Percentiles rank a stretch among this genome's conserved stretches.
These are phyloP conservation scores for Arthroderma sp. DNA, from an alignment of 2,329 filamentous ascomycete genomes.

Conservation along the genomic window DNA sequence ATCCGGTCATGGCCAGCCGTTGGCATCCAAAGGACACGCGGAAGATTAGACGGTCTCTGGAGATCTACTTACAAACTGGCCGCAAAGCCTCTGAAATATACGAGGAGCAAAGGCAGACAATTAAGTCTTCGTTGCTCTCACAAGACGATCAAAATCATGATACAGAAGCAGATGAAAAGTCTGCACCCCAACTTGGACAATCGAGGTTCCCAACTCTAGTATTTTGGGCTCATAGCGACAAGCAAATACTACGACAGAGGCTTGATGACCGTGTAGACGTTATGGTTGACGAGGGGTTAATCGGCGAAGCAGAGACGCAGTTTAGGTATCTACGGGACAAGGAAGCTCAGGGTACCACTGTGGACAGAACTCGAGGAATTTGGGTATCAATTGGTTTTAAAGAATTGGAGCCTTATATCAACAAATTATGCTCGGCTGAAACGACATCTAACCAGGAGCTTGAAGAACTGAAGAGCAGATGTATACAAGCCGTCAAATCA, in stretches of 20 bases:
- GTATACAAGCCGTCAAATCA: slow-evolving; percentile 63
- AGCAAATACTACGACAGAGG: slow-evolving; percentile 52
- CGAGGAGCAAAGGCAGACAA: slow-evolving; percentile 50
- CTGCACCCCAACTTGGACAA: slow-evolving; percentile 12
- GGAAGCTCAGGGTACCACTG: slow-evolving; percentile 34
- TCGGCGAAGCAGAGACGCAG: slow-evolving; percentile 49
- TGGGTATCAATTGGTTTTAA: slow-evolving; percentile 97
- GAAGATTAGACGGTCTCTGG: slow-evolving; percentile 78
- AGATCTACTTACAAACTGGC: slow-evolving; percentile 78
- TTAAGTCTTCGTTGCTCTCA: slow-evolving; percentile 4
- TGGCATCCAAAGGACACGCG: slow-evolving; percentile 92
- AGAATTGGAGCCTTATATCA: slow-evolving; percentile 65
- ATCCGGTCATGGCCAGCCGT: slow-evolving; percentile 73
- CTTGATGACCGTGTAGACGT: slow-evolving; percentile 67
- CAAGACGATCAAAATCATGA: not conserved
- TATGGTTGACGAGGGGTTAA: slow-evolving; percentile 59
- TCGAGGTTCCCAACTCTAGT: slow-evolving; percentile 51
- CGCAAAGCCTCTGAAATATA: slow-evolving; percentile 76
- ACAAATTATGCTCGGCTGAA: slow-evolving; percentile 26
- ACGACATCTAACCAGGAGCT: slow-evolving; percentile 28
- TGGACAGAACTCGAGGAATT: slow-evolving; percentile 71
- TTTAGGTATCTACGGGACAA: slow-evolving; percentile 34
- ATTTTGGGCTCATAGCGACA: slow-evolving; percentile 76
- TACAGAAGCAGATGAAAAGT: not conserved
- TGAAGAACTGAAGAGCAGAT: slow-evolving; percentile 42